Conservation (phyloP, 441 rosid genomes). For the Pelargonium fulgidum region DNA sequence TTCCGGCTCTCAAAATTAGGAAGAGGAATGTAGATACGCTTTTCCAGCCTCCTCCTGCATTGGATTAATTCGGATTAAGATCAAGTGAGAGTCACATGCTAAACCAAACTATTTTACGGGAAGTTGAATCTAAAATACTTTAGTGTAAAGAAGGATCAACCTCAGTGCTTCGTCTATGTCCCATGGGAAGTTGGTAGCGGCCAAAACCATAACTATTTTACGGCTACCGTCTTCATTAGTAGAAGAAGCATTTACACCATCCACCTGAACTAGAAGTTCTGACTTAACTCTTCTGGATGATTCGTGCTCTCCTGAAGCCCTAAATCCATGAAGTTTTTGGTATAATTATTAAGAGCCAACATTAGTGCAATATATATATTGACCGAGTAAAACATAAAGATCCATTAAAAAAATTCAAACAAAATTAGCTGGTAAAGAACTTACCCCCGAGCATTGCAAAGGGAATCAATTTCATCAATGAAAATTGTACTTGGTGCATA, state of each 20-base stretch:
- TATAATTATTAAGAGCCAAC: not conserved
- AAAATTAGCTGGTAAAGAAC: conserved; percentile 11
- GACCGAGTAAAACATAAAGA: not conserved
- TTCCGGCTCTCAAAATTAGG: conserved; percentile 95
- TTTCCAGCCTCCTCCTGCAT: conserved; percentile 96
- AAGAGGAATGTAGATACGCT: conserved; percentile 95
- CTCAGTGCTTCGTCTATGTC: conserved; percentile 98
- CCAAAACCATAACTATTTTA: conserved; percentile 96
- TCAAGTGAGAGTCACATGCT: not conserved
- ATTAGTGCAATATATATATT: not conserved
- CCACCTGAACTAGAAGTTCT: conserved; percentile 99
- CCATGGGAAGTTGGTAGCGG: conserved; percentile 99
- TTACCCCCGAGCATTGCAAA: conserved; percentile 77
- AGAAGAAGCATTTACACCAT: conserved; percentile 82
- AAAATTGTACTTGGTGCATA: conserved; percentile 88
- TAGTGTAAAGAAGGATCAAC: conserved; percentile 29
- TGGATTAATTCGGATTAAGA: conserved; percentile 19
- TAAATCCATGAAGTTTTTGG: conserved; percentile 21
- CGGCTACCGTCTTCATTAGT: conserved; percentile 92
- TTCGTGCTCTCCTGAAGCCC: conserved; percentile 99
- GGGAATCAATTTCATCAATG: conserved; percentile 80
- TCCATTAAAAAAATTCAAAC: not conserved
- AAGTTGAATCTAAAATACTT: not conserved
- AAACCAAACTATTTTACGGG: conserved; percentile 1
- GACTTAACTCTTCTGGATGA: conserved; percentile 99